Conservation (phyloP, 2,329 filamentous ascomycete species). For the Talaromyces sp. region DNA sequence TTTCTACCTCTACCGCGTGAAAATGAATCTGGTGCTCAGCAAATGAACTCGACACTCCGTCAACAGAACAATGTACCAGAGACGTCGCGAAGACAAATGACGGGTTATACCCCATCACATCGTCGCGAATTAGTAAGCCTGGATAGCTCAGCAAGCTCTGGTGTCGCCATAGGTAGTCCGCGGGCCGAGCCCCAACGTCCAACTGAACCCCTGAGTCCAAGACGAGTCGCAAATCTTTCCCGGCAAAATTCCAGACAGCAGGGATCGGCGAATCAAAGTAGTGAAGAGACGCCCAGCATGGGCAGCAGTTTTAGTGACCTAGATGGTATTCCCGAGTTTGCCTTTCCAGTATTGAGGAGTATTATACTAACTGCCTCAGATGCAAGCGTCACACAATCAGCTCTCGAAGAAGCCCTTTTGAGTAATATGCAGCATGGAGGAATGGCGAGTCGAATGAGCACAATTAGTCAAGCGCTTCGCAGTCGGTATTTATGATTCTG, state of each 20-base stretch:
- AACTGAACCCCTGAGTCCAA: constrained; percentile 36
- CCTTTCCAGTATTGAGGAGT: too few relatives aligned
- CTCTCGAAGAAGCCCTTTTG: constrained; percentile 61
- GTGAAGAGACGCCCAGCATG: constrained; percentile 59
- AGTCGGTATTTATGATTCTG: constrained; percentile 46
- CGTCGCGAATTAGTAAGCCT: constrained; percentile 23
- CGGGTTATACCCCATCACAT: constrained; percentile 24
- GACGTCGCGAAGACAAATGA: constrained; percentile 26
- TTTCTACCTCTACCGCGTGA: constrained; percentile 42
- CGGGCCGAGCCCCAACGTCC: constrained; percentile 22
- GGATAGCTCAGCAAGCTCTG: constrained; percentile 39
- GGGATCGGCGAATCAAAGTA: constrained; percentile 41
- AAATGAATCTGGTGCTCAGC: constrained; percentile 25
- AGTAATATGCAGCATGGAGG: constrained; percentile 59
- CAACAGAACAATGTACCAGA: constrained; percentile 31
- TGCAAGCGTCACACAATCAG: constrained; percentile 62
- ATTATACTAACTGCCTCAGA: constrained; percentile 36
- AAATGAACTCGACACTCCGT: constrained; percentile 43
- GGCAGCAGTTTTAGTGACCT: constrained; percentile 65
- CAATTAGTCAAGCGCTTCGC: constrained; percentile 53
- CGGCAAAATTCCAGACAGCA: constrained; percentile 47
- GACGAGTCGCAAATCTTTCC: constrained; percentile 49
- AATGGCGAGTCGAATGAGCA: constrained; percentile 50
- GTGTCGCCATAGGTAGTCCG: constrained; percentile 26
- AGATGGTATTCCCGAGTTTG: constrained; percentile 46